phyloP scores from a whole-genome alignment of 1,139 yeast species.

The Casaregolazyma lundiana region DNA sequence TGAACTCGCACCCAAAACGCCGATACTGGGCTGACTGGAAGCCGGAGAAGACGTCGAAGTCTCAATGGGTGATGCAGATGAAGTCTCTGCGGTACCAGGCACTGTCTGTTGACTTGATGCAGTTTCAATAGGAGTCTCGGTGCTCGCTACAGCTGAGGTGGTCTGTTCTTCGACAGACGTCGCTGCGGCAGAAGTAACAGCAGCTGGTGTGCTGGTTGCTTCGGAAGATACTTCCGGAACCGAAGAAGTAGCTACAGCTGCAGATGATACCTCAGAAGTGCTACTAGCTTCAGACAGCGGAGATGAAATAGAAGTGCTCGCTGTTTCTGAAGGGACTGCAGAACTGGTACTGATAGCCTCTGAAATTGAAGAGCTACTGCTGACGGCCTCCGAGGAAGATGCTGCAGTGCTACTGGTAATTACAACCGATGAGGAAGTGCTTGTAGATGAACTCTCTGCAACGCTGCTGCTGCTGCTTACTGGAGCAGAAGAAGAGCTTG shows the following conservation, averaged over 20 bases:
- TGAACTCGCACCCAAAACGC: neutral
- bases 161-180: neutral
- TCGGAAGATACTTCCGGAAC: neutral
- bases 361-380: conserved; percentile 7
- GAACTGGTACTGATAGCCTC: neutral
- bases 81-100: neutral
- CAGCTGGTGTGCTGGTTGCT: conserved; percentile 1
- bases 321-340: neutral
- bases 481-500: conserved; percentile 13
- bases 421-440: conserved; percentile 3
- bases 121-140: neutral
- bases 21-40: neutral
- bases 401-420: neutral
- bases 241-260: neutral
- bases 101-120: neutral
- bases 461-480: conserved; percentile 10
- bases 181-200: neutral
- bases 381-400: conserved; percentile 7
- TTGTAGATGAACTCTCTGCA: conserved; percentile 7
- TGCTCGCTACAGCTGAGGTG: neutral
- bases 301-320: neutral
- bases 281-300: neutral
- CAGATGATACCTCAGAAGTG: neutral
- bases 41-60: neutral
- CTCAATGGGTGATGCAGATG: neutral